These are phyloP conservation scores for Litchi chinensis DNA, from an alignment of 345 rosid species.

Conservation along the genomic window DNA sequence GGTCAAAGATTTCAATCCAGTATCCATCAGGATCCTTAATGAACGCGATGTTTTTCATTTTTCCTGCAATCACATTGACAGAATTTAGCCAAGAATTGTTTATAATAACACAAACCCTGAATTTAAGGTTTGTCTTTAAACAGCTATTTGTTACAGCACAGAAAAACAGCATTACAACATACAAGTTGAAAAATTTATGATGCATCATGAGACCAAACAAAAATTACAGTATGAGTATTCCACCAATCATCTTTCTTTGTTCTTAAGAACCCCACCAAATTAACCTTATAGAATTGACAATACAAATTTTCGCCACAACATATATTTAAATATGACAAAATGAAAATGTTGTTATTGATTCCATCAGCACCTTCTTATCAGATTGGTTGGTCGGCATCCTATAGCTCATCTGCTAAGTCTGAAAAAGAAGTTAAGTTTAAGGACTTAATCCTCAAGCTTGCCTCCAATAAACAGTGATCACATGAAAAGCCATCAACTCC, in stretches of 20 bases:
- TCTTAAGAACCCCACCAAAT: background rate
- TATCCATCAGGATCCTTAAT: slow-evolving; percentile 98
- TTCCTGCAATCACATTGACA: slow-evolving; percentile 52
- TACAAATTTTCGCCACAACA: background rate
- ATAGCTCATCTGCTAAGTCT: background rate
- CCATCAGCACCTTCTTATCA: background rate
- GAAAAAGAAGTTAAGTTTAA: background rate
- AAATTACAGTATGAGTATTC: background rate
- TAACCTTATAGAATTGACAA: background rate
- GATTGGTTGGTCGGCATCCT: background rate
- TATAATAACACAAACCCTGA: background rate
- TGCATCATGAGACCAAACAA: background rate
- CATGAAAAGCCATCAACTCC: background rate
- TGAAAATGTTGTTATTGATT: background rate
- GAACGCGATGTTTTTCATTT: slow-evolving; percentile 90
- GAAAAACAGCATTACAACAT: background rate
- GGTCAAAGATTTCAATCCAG: slow-evolving; percentile 95
- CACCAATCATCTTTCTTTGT: background rate
- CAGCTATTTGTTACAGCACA: background rate
- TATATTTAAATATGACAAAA: background rate
- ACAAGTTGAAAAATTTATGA: background rate
- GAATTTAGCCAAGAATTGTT: slow-evolving; percentile 8
- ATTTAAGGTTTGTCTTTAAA: background rate
- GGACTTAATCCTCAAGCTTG: background rate
- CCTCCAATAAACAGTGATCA: background rate